Base-by-base conservation (phyloP, 1,284 basidiomycete genomes). In the Tilletia indica region DNA sequence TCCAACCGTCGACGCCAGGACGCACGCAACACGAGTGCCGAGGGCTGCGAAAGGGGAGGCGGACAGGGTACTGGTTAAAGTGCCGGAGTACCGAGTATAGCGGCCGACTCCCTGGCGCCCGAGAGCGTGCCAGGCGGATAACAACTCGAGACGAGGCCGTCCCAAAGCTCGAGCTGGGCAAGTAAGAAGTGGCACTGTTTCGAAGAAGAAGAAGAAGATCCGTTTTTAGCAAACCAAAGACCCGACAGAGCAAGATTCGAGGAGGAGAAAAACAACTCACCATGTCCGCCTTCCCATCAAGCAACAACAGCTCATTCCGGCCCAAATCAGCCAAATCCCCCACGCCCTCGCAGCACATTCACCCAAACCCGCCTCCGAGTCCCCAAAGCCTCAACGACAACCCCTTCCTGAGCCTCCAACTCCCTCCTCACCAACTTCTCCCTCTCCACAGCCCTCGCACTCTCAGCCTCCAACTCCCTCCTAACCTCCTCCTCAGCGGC, bases 211-310 rank as follows among this genome's bases (percentile, higher is more conserved):
- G 14, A 68, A 42, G 9, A 25, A 54, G 51, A 19, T 6, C 19
- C 16, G 6, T 5, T 54, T 6, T 16, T 4, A 5, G 51, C 51
- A n/a, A 69, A 11, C 70, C 42, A 47, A 68, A 61, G 34, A 49
- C 54, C 51, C 47, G 38, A 34, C 42, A 71, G 39, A 67, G 58
- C 69, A 51, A 58, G 68, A 9, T n/a, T n/a, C n/a, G 45, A 56
- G 58, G 71, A 54, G 42, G 34, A 16, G 19, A 21, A 38, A 70
- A 4, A 49, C 49, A 36, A 87, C 89, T 86, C 80, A 94, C 93
- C 86, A 96, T 79, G n/a, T 91, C 92, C 92, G 93, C 95, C 80
- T 92, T 92, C 74, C 92, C 92, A 78, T 94, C 92, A 77, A 91
- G 87, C 82, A 93, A 92, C 3, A 90, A 87, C 75, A 90, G 87